Evolutionary conservation across 2,329 filamentous ascomycete species (phyloP).

Genomic region (Zarea fungicola): DNA sequence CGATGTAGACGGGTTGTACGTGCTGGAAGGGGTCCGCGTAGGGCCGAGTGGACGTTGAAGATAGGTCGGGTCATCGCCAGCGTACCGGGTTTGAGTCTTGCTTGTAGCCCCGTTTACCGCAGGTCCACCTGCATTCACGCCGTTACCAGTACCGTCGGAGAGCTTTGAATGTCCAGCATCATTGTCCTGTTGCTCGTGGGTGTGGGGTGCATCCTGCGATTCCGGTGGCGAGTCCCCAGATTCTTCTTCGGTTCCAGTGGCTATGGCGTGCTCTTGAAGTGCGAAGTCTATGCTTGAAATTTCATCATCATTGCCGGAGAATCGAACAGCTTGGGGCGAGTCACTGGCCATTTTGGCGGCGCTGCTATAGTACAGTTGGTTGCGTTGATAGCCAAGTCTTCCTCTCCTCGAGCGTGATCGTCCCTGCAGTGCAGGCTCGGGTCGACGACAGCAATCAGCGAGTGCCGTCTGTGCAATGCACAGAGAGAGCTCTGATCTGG

Average conservation of each 20-base stretch:
- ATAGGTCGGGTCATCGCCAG: conserved; percentile 24
- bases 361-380: not conserved
- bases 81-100: conserved; percentile 35
- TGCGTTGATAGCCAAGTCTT: not conserved
- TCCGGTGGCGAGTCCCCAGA: conserved; percentile 20
- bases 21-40: conserved; percentile 69
- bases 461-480: not conserved
- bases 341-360: conserved; percentile 37
- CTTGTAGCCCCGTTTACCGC: conserved; percentile 35
- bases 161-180: conserved; percentile 41
- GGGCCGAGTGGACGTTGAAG: conserved; percentile 64
- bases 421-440: not conserved
- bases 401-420: not conserved
- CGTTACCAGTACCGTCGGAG: conserved; percentile 30
- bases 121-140: conserved; percentile 23
- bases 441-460: conserved; percentile 4
- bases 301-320: conserved; percentile 44
- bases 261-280: conserved; percentile 30
- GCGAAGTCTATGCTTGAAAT: conserved; percentile 34
- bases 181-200: conserved; percentile 45
- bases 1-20: conserved; percentile 66
- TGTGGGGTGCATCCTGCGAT: conserved; percentile 36
- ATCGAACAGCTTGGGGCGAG: conserved; percentile 52
- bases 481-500: not conserved
- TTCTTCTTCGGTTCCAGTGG: conserved; percentile 10